phyloP scores from a whole-genome alignment of 169 alveolate species.

The Plasmodium sp. region DNA sequence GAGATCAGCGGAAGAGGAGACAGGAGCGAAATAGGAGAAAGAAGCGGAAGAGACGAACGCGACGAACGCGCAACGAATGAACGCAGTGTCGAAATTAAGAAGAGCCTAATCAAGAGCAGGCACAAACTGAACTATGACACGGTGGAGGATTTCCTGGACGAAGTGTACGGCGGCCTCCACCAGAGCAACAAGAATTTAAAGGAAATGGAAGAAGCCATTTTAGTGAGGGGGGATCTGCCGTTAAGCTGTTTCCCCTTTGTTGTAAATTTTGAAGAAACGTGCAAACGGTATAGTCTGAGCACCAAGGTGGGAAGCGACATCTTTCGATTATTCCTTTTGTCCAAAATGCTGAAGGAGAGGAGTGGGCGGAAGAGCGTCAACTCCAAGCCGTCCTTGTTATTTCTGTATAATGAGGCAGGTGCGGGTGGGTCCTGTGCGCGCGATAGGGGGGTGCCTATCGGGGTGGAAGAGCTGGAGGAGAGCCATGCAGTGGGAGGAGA shows the following conservation, averaged over 20 bases:
- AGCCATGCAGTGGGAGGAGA: neutral
- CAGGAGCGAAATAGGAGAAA: neutral
- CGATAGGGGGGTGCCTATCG: conserved; percentile 1
- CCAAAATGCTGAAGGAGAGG: conserved; percentile 35
- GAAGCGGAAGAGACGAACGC: neutral
- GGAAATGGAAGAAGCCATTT: conserved; percentile 9
- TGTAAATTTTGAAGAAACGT: conserved; percentile 19
- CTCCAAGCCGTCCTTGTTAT: conserved; percentile 12
- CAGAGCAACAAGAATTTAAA: neutral
- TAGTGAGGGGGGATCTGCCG: conserved; percentile 13
- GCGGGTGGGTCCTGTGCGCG: neutral
- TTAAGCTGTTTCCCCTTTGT: neutral
- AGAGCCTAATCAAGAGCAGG: conserved; percentile 12
- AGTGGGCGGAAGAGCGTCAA: conserved; percentile 37
- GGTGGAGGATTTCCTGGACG: conserved; percentile 51
- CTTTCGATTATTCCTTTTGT: conserved; percentile 35
- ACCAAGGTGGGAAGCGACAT: conserved; percentile 56
- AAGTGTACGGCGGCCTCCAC: conserved; percentile 7
- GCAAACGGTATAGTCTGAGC: conserved; percentile 5
- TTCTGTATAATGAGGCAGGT: neutral
- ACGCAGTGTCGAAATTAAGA: conserved; percentile 8
- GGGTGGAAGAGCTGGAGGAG: conserved; percentile 8
- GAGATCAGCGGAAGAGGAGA: neutral
- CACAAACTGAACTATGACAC: conserved; percentile 30
- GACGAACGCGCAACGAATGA: neutral